These are phyloP conservation scores for Cenchrus fungigraminus DNA, from an alignment of 176 grass and related monocot species.

Conservation along the genomic window DNA sequence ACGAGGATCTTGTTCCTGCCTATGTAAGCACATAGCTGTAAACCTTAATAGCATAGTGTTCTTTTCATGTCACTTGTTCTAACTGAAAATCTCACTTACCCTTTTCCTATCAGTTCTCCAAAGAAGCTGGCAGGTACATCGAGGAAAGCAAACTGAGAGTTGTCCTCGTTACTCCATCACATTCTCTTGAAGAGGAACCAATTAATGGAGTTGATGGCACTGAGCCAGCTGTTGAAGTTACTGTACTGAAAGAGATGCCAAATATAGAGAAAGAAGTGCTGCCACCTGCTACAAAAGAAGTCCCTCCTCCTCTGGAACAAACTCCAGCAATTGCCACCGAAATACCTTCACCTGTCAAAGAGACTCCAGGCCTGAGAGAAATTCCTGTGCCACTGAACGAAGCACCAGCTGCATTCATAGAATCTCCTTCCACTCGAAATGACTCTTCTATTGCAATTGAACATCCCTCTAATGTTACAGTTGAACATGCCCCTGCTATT, in stretches of 20 bases:
- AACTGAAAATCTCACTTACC: conserved; percentile 7
- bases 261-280: conserved; percentile 49
- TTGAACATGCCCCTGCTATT: conserved; percentile 35
- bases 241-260: conserved; percentile 38
- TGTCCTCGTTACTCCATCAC: conserved; percentile 71
- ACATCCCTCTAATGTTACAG: conserved; percentile 28
- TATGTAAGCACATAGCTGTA: conserved; percentile 73
- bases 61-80: conserved; percentile 17
- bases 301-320: conserved; percentile 40
- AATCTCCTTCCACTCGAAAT: conserved; percentile 44
- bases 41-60: not conserved
- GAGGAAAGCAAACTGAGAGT: conserved; percentile 97
- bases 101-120: conserved; percentile 78
- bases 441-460: conserved; percentile 37
- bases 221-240: conserved; percentile 46
- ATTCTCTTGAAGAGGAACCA: conserved; percentile 47
- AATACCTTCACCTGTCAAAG: conserved; percentile 31
- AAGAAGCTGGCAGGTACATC: conserved; percentile 84
- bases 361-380: conserved; percentile 43
- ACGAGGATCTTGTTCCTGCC: conserved; percentile 75
- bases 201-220: conserved; percentile 44
- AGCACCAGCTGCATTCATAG: conserved; percentile 49
- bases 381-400: conserved; percentile 41
- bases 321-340: conserved; percentile 40
- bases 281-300: conserved; percentile 34